Conservation (phyloP, 73 alveolate genomes). For the Paramecium sexaurelia region DNA sequence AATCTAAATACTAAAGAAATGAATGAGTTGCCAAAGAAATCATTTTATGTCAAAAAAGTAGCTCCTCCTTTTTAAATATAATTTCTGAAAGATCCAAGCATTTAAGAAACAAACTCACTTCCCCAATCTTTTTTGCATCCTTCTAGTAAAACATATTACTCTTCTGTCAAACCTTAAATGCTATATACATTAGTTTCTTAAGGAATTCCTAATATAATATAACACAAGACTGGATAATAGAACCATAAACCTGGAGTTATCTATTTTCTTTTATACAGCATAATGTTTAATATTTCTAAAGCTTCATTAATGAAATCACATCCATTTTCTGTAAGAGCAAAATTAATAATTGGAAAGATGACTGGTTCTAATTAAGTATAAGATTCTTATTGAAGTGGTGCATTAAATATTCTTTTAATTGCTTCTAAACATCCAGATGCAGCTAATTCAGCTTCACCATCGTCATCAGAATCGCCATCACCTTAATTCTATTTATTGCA, state of each 20-base stretch:
- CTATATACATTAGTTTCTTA: constrained; percentile 52
- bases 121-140: constrained; percentile 75
- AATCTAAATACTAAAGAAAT: constrained; percentile 61
- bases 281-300: constrained; percentile 45
- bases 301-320: constrained; percentile 82
- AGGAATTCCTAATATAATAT: constrained; percentile 71
- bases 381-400: constrained; percentile 61
- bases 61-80: constrained; percentile 77
- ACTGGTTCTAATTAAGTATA: constrained; percentile 56
- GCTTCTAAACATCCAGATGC: constrained; percentile 88
- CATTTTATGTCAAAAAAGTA: constrained; percentile 68
- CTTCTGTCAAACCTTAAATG: constrained; percentile 41
- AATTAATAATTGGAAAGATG: constrained; percentile 72
- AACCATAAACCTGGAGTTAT: constrained; percentile 75
- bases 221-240: constrained; percentile 69
- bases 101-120: constrained; percentile 71
- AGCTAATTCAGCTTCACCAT: constrained; percentile 70
- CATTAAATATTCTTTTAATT: constrained; percentile 77
- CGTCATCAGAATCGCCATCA: constrained; percentile 76
- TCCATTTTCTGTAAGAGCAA: constrained; percentile 81
- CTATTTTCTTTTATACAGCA: constrained; percentile 42
- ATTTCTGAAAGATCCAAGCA: constrained; percentile 75
- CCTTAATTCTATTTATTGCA: constrained; percentile 75
- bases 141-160: constrained; percentile 20
- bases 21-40: constrained; percentile 57